Evolutionary conservation across 2,329 filamentous ascomycete species (phyloP), one percentile per base, ranked within the genome.

Genomic region (Dactylonectria macrodidyma): DNA sequence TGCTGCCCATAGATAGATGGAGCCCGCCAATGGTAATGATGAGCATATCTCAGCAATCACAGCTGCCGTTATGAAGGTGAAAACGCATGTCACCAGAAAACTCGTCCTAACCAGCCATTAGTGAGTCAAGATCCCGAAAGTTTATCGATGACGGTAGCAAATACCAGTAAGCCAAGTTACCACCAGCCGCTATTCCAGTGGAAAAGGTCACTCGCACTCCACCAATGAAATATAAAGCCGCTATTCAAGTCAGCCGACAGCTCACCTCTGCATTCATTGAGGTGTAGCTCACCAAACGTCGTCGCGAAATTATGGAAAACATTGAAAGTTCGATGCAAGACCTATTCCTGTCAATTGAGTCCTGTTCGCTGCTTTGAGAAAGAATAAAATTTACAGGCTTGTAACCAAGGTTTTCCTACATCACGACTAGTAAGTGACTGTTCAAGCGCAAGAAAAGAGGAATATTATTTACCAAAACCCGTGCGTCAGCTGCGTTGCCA

Each of bases 1-100:
- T 47, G 88, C 88, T n/a, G 88, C 88, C 88, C 88, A 89, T 19
- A 90, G 82, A 68, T 89, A 90, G 73, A 90, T 90, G 2, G 87
- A 89, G 0, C 88, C 88, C 12, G 88, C 87, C 2, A 88, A 84
- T 1, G 88, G 88, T 3, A 88, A 84, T 3, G 88, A 88, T 24
- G 88, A 89, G 72, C 88, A 90, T 46, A 89, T 86, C 73, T 90
- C 88, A 6, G 88, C 88, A 62, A 90, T 85, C 5, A 89, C 87
- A 2, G 88, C 87, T 0, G 88, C 88, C 0, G 88, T 89, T 68
- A 90, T 89, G 76, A 88, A 88, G 2, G 87, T 88, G 76, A 90
- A 90, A 46, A 89, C 81, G 71, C 88, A 85, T 2, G 88, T 89
- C 5, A 90, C 82, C 5, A 90, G 69, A 74, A 89, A 90, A 75